A percentile compares a stretch with the other conserved stretches of the same genome.
phyloP scores from a whole-genome alignment of 768 basidiomycete species.

The Candolleomyces eurysporus region DNA sequence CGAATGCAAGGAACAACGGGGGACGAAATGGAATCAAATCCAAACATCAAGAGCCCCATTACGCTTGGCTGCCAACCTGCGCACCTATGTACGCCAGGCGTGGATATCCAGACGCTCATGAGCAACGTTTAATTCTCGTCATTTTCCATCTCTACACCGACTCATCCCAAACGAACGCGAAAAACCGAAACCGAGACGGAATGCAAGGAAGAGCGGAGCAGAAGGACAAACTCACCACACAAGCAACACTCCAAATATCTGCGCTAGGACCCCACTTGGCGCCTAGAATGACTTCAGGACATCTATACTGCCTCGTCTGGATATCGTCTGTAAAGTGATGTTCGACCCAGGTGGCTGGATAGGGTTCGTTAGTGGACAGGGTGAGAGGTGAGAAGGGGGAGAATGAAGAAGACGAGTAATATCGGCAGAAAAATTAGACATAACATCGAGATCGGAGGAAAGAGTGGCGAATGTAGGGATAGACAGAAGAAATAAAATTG shows the following conservation, averaged over 20 bases:
- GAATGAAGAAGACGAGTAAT: background rate
- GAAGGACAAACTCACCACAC: conserved; percentile 59
- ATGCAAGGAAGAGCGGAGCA: background rate
- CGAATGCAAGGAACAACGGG: background rate
- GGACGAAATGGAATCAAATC: background rate
- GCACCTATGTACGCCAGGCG: too few species aligned
- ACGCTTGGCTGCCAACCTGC: too few species aligned
- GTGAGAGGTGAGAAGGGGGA: background rate
- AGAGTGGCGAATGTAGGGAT: too few species aligned
- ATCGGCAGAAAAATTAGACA: background rate
- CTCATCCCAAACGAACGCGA: background rate
- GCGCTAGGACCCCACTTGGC: conserved; percentile 95
- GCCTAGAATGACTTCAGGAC: conserved; percentile 96
- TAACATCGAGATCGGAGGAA: too few species aligned
- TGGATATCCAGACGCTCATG: too few species aligned
- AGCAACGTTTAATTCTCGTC: too few species aligned
- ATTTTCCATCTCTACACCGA: too few species aligned
- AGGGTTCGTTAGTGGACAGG: background rate
- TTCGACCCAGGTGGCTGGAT: conserved; percentile 78
- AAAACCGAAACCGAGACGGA: background rate
- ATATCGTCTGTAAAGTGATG: conserved; percentile 99
- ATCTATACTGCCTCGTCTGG: conserved; percentile 95
- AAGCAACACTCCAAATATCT: conserved; percentile 96
- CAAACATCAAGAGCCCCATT: background rate
- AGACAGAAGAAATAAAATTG: conserved; percentile 8